These are phyloP conservation scores for Ambrosiella cleistominuta DNA, from an alignment of 2,329 filamentous ascomycete genomes.

Conservation along the genomic window DNA sequence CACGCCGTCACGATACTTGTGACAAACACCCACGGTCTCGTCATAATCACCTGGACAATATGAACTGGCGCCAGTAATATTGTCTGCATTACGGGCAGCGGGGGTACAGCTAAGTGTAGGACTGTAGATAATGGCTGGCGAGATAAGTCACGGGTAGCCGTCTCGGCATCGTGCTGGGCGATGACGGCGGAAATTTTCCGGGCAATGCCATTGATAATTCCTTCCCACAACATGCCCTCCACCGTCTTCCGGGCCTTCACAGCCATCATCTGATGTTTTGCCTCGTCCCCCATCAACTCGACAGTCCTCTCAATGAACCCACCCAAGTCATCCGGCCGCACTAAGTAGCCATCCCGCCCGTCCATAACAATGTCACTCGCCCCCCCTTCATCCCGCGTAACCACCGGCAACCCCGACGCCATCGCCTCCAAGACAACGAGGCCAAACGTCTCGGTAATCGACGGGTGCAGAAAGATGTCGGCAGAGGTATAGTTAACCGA, in stretches of 20 bases:
- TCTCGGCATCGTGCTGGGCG: conserved; percentile 21
- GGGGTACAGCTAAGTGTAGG: too few species aligned
- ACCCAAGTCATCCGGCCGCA: conserved; percentile 40
- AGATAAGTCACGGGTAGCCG: conserved; percentile 1
- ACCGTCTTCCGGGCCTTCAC: conserved; percentile 35
- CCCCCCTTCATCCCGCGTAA: conserved; percentile 51
- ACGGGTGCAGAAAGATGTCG: conserved; percentile 56
- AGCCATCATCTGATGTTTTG: conserved; percentile 29
- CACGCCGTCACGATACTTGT: neutral
- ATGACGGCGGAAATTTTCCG: conserved; percentile 42
- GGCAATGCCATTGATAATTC: conserved; percentile 52
- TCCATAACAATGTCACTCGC: conserved; percentile 49
- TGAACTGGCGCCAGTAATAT: too few species aligned
- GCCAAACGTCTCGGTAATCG: conserved; percentile 54
- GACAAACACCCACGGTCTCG: neutral
- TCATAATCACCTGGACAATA: neutral
- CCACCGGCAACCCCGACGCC: conserved; percentile 51
- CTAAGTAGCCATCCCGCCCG: conserved; percentile 41
- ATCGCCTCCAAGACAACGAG: conserved; percentile 54
- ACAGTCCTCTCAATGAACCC: conserved; percentile 37
- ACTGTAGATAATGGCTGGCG: too few species aligned
- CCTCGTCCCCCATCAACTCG: conserved; percentile 28
- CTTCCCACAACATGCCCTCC: conserved; percentile 50
- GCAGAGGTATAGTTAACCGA: conserved; percentile 50
- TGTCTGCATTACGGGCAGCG: too few species aligned